Evolutionary conservation across 129 eudicot species (phyloP), one percentile per base, ranked within the genome.

Genomic region (Flaveria linearis): DNA sequence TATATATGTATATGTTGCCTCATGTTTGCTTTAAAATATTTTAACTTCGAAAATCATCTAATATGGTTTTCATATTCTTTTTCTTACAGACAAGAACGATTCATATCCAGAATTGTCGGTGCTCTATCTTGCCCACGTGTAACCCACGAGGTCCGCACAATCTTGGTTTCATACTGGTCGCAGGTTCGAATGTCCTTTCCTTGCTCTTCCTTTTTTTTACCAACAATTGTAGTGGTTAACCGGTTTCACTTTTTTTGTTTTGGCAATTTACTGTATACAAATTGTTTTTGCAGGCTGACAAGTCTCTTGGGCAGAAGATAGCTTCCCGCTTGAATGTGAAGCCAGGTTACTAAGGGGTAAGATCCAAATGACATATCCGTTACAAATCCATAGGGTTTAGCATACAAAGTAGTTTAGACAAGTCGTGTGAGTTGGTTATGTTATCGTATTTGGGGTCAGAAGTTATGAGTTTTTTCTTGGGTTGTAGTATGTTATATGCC

Each of bases 61-160:
- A 76, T 20, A 42, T 50, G 50, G 22, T 79, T 63, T 74, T 49
- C 18, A 36, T 18, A 17, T 73, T 51, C 16, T 51, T 15, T 14
- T n/a, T 55, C 51, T 57, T 80, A 3, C 92, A 93, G 98, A 88
- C 95, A 93, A 84, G 98, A 93, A 71, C 86, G 98, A 33, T 93
- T 90, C 56, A 80, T 93, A 71, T 14, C 55, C 56, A 81, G 92
- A 65, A 76, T 87, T 83, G 87, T 90, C 72, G 88, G 81, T 63
- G 85, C 88, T 70, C 74, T 93, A 33, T 83, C 95, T 20, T 87
- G 88, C 66, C 95, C 96, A 1, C 88, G 98, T 12, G 86, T 88
- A 82, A 93, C 98, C 67, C 92, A 90, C 56, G 98, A 93, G 85
- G 87, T 93, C 72, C 92, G 92, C 74, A 81, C 78, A 41, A 84